Conservation (phyloP, 2,329 filamentous ascomycete genomes). For the Alternaria tenuissima region DNA sequence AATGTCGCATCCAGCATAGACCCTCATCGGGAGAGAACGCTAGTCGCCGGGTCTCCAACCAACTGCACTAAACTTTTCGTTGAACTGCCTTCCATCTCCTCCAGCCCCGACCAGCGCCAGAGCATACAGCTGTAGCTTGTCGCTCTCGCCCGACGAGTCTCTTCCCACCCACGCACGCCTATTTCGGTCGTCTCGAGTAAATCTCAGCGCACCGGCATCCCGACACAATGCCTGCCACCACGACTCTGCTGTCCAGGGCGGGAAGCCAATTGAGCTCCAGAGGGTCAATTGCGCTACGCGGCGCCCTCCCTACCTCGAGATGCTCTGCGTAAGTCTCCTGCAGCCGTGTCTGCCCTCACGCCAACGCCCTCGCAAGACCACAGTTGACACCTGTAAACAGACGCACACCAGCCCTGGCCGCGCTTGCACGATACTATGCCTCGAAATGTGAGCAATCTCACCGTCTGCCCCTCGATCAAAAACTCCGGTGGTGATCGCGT, state of each 20-base stretch:
- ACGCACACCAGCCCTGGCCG: constrained; percentile 63
- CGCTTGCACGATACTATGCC: constrained; percentile 72
- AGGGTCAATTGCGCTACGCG: constrained; percentile 55
- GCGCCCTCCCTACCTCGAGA: constrained; percentile 54
- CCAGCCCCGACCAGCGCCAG: constrained; percentile 26
- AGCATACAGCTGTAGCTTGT: constrained; percentile 27
- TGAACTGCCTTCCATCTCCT: constrained; percentile 37
- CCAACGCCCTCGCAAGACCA: constrained; percentile 7
- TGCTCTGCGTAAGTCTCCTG: constrained; percentile 36
- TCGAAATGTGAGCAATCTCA: constrained; percentile 66
- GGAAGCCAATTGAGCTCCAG: constrained; percentile 55
- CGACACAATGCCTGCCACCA: constrained; percentile 63
- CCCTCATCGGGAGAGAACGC: constrained; percentile 17
- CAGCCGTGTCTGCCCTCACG: constrained; percentile 34
- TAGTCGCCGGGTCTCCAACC: constrained; percentile 30
- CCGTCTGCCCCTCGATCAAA: neutral
- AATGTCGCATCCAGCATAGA: constrained; percentile 18
- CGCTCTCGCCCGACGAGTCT: constrained; percentile 5
- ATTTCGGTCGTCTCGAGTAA: constrained; percentile 22
- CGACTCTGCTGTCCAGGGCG: constrained; percentile 56
- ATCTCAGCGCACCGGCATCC: constrained; percentile 41
- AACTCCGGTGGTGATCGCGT: constrained; percentile 14
- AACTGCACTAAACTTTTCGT: constrained; percentile 41
- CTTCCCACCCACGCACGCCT: neutral
- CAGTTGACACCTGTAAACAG: constrained; percentile 43